phyloP scores from a whole-genome alignment of 768 basidiomycete genomes.

The Collybia sp. region DNA sequence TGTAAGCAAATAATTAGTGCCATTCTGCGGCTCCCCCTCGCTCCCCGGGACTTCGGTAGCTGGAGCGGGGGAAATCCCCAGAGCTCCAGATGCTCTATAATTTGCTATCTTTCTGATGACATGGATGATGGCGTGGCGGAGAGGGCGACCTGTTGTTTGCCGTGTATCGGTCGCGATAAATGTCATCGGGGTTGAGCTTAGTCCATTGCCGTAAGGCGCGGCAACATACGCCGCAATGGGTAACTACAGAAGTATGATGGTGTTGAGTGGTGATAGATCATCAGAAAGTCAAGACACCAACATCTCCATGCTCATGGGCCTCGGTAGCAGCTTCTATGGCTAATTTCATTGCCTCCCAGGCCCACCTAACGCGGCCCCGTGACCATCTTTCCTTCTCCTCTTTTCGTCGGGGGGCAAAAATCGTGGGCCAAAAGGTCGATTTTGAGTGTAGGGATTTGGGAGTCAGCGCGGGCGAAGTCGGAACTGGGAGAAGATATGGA shows the following conservation, averaged over 20 bases:
- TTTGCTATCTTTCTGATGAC: constrained; percentile 65
- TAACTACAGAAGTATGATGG: constrained; percentile 38
- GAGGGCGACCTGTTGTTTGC: constrained; percentile 60
- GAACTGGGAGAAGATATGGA: constrained; percentile 61
- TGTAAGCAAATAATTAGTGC: constrained; percentile 85
- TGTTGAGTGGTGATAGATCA: constrained; percentile 2
- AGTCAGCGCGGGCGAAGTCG: constrained; percentile 64
- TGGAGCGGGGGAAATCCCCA: constrained; percentile 6
- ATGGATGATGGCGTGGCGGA: constrained; percentile 84
- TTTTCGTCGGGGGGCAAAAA: constrained; percentile 65
- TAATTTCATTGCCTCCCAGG: constrained; percentile 56
- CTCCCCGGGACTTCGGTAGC: constrained; percentile 2
- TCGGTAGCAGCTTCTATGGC: constrained; percentile 46
- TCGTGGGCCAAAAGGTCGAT: constrained; percentile 80
- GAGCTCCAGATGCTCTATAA: constrained; percentile 28
- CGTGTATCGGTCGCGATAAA: constrained; percentile 73
- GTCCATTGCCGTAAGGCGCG: constrained; percentile 32
- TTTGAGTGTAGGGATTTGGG: constrained; percentile 61
- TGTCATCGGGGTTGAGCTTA: constrained; percentile 15
- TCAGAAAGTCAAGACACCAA: constrained; percentile 21
- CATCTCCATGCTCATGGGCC: constrained; percentile 54
- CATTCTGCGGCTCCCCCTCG: constrained; percentile 38
- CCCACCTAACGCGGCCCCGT: constrained; percentile 65
- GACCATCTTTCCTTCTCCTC: constrained; percentile 68
- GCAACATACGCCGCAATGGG: constrained; percentile 76